These are phyloP conservation scores for Brachypodium distachyon DNA, from an alignment of 202 grass and related monocot species.

Conservation along the genomic window DNA sequence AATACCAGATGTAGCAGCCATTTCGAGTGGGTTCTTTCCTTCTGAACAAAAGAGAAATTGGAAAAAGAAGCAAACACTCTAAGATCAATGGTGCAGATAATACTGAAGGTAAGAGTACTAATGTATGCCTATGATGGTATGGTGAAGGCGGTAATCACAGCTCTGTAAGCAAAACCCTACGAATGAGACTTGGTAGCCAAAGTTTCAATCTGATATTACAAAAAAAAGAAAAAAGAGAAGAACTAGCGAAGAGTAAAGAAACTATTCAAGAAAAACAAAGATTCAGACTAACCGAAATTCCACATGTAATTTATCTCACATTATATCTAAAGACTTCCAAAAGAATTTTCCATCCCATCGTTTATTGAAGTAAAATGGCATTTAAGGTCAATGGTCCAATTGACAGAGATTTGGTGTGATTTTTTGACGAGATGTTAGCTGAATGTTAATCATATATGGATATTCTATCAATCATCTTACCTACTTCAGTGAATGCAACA, in stretches of 20 bases:
- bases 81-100: background rate
- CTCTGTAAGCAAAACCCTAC: background rate
- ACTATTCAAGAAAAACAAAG: no score
- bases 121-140: background rate
- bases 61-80: background rate
- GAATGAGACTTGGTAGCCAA: background rate
- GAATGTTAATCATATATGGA: background rate
- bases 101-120: background rate
- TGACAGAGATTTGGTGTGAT: background rate
- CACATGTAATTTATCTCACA: background rate
- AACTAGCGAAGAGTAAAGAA: background rate
- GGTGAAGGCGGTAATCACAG: background rate
- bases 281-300: no score
- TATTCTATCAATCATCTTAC: background rate
- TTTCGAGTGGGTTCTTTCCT: background rate
- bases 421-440: constrained; percentile 2
- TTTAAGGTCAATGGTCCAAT: constrained; percentile 15
- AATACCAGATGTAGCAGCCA: background rate
- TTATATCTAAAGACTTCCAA: constrained; percentile 4
- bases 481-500: background rate
- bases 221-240: background rate
- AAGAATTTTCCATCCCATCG: background rate
- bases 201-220: background rate
- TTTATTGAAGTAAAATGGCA: constrained; percentile 5
- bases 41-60: background rate